phyloP scores from a whole-genome alignment of 2,329 filamentous ascomycete genomes.

The Rhinocladiella mackenziei region DNA sequence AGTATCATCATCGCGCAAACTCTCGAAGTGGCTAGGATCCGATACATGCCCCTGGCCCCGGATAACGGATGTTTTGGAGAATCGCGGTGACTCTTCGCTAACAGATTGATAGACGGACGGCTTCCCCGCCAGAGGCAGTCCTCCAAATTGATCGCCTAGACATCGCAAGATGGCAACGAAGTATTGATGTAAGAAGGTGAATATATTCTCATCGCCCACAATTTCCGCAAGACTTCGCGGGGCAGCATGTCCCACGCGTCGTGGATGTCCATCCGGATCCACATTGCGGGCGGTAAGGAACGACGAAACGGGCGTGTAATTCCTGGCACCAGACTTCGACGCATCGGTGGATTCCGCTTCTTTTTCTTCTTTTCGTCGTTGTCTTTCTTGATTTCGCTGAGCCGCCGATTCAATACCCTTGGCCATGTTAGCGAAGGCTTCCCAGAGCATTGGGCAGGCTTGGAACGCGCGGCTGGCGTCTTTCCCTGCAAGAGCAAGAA shows the following conservation, averaged over 20 bases:
- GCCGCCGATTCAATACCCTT: slow-evolving; percentile 48
- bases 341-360: slow-evolving; percentile 8
- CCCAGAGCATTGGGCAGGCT: slow-evolving; percentile 48
- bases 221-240: slow-evolving; percentile 57
- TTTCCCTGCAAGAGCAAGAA: slow-evolving; percentile 54
- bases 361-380: slow-evolving; percentile 42
- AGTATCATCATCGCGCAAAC: slow-evolving; percentile 17
- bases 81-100: slow-evolving; percentile 15
- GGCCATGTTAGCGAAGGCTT: slow-evolving; percentile 53
- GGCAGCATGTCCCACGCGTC: slow-evolving; percentile 51
- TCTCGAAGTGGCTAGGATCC: slow-evolving; percentile 12
- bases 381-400: slow-evolving; percentile 43
- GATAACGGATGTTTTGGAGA: slow-evolving; percentile 11
- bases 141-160: slow-evolving; percentile 45
- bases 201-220: slow-evolving; percentile 56
- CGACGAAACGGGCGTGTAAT: slow-evolving; percentile 55
- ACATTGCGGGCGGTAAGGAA: slow-evolving; percentile 55
- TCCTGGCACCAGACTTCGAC: slow-evolving; percentile 24
- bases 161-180: slow-evolving; percentile 51
- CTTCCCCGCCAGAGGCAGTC: slow-evolving; percentile 41
- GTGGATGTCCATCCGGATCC: slow-evolving; percentile 54
- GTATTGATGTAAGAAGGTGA: slow-evolving; percentile 53
- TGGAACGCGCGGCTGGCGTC: slow-evolving; percentile 47
- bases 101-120: slow-evolving; percentile 40
- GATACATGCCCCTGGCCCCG: background rate